These are phyloP conservation scores for Yamadazyma triangularis DNA, from an alignment of 1,139 yeast species.

Conservation along the genomic window DNA sequence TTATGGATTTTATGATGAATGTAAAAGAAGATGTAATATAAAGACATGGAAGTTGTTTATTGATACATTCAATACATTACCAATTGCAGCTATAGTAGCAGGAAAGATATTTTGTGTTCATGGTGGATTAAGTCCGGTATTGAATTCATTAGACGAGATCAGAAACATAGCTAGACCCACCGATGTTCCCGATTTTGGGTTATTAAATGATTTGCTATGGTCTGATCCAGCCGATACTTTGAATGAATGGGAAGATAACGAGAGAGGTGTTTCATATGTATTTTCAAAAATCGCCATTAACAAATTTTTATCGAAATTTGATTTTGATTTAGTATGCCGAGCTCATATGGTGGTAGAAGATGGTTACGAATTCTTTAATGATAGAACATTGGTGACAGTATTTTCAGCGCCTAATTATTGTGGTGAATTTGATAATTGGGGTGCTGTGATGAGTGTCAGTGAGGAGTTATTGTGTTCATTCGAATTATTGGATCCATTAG, in stretches of 20 bases:
- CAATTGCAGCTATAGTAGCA: conserved; percentile 94
- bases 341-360: conserved; percentile 99
- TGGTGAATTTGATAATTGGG: conserved; percentile 99
- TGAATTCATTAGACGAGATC: conserved; percentile 88
- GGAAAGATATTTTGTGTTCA: conserved; percentile 96
- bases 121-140: conserved; percentile 92
- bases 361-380: conserved; percentile 96
- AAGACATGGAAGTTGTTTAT: conserved; percentile 92
- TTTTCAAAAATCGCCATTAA: conserved; percentile 89
- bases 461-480: conserved; percentile 90
- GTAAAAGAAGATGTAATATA: conserved; percentile 87
- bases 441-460: conserved; percentile 96
- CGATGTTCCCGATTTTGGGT: conserved; percentile 94
- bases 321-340: conserved; percentile 90
- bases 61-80: conserved; percentile 91
- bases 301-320: conserved; percentile 81
- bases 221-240: conserved; percentile 94
- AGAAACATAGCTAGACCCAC: conserved; percentile 91
- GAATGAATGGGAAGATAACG: conserved; percentile 98
- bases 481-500: conserved; percentile 90
- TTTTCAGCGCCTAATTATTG: conserved; percentile 97
- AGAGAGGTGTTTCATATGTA: conserved; percentile 95
- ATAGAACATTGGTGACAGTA: conserved; percentile 87
- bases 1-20: conserved; percentile 95
- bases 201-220: conserved; percentile 89